These are phyloP conservation scores for Pleochaeta shiraiana DNA, from an alignment of 2,329 filamentous ascomycete species.

Conservation along the genomic window DNA sequence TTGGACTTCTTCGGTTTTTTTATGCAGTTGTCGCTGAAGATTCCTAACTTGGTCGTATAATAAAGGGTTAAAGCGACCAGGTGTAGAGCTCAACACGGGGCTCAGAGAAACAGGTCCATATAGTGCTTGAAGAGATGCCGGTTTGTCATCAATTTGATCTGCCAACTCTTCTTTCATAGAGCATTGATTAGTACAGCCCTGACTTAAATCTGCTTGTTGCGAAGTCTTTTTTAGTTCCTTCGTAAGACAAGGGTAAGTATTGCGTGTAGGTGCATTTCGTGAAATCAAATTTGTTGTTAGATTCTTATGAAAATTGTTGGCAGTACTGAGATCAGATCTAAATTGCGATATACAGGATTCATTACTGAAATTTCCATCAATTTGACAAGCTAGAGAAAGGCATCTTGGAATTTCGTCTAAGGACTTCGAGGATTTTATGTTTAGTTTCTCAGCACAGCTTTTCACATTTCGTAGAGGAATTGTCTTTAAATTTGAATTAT, in stretches of 20 bases:
- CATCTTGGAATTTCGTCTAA: conserved; percentile 1
- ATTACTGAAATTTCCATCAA: neutral
- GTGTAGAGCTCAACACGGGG: conserved; percentile 3
- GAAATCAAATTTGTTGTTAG: neutral
- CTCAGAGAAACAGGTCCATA: conserved; percentile 5
- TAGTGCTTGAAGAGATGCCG: conserved; percentile 7
- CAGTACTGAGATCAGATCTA: neutral
- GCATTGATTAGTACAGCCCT: conserved; percentile 1
- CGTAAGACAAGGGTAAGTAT: neutral
- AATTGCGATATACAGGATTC: neutral
- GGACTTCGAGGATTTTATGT: neutral
- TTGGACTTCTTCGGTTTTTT: conserved; percentile 24
- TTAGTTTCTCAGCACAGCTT: neutral
- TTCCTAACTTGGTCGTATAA: conserved; percentile 28
- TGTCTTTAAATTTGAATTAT: too few species aligned
- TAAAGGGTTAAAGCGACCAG: conserved; percentile 14
- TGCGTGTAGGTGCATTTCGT: neutral
- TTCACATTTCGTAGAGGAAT: neutral
- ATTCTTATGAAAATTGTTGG: neutral
- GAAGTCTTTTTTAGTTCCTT: neutral
- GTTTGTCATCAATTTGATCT: too few species aligned
- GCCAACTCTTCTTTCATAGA: too few species aligned
- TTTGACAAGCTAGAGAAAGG: neutral
- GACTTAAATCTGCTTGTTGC: neutral
- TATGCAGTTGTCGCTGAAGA: conserved; percentile 26